These are phyloP conservation scores for Pugionium dolabratum DNA, from an alignment of 345 rosid species.

Conservation along the genomic window DNA sequence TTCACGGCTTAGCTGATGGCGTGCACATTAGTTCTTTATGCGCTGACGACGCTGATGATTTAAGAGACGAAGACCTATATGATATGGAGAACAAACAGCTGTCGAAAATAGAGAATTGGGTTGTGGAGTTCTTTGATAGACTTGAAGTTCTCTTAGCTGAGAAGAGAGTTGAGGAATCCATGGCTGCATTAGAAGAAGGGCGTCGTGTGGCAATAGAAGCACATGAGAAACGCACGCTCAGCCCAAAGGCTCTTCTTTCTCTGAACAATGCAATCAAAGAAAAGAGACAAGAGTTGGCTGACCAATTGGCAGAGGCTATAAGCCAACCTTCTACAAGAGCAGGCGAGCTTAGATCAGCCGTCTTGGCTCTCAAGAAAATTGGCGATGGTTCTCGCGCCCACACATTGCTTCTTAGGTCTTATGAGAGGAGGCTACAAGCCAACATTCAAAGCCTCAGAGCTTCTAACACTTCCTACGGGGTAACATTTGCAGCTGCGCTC, in stretches of 20 bases:
- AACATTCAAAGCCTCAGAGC: slow-evolving; percentile 56
- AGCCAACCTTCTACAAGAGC: slow-evolving; percentile 69
- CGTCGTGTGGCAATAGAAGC: slow-evolving; percentile 55
- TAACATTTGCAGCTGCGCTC: slow-evolving; percentile 59
- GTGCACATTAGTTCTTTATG: slow-evolving; percentile 56
- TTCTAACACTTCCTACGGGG: slow-evolving; percentile 54
- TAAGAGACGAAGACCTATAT: slow-evolving; percentile 47
- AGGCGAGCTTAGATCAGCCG: slow-evolving; percentile 67
- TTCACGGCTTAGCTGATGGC: slow-evolving; percentile 75
- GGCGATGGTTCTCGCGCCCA: slow-evolving; percentile 90
- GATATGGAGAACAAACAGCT: slow-evolving; percentile 49
- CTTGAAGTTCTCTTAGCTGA: slow-evolving; percentile 86
- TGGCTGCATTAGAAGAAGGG: slow-evolving; percentile 77
- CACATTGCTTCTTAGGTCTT: slow-evolving; percentile 66
- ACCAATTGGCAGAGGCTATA: slow-evolving; percentile 67
- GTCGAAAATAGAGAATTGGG: slow-evolving; percentile 61
- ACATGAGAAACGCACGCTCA: slow-evolving; percentile 43
- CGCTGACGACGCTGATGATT: slow-evolving; percentile 49
- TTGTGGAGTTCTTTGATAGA: slow-evolving; percentile 58
- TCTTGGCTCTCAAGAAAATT: slow-evolving; percentile 66
- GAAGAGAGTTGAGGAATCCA: slow-evolving; percentile 74
- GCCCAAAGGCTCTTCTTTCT: slow-evolving; percentile 42
- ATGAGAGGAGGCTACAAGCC: slow-evolving; percentile 58
- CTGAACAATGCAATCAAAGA: slow-evolving; percentile 56
- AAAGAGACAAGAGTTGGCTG: slow-evolving; percentile 68